phyloP scores from a whole-genome alignment of 2,329 filamentous ascomycete genomes.

The Mariannaea elegans region DNA sequence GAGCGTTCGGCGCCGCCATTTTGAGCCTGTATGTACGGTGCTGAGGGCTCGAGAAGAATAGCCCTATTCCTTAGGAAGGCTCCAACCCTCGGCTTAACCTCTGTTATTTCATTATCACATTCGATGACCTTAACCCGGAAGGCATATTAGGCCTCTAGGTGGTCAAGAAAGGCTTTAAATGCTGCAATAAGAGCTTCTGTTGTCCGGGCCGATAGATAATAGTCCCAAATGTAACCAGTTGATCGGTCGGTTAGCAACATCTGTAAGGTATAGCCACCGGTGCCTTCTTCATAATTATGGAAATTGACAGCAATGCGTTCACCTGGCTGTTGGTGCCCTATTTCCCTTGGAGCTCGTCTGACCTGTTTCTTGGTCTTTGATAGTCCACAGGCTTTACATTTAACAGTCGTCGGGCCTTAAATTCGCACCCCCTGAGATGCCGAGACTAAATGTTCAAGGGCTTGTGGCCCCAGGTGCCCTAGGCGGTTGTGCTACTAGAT shows the following conservation, averaged over 20 bases:
- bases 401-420: too few species aligned
- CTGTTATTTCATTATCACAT: neutral
- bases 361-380: too few species aligned
- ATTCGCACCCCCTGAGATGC: conserved; percentile 1
- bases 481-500: neutral
- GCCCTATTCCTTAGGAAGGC: neutral
- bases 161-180: neutral
- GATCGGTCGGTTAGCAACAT: neutral
- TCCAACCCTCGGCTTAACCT: neutral
- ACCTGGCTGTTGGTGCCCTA: too few species aligned
- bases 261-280: neutral
- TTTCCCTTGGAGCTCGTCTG: too few species aligned
- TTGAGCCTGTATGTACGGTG: neutral
- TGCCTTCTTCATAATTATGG: neutral
- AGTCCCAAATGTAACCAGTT: neutral
- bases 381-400: too few species aligned
- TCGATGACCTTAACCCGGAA: neutral
- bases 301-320: neutral
- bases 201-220: neutral
- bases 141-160: neutral
- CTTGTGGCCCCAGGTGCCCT: neutral
- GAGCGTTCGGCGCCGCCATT: conserved; percentile 1
- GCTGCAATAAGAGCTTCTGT: neutral
- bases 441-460: neutral
- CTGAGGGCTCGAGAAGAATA: neutral